phyloP scores from a whole-genome alignment of 192 early-diverging fungal species.

The Linnemannia elongata region DNA sequence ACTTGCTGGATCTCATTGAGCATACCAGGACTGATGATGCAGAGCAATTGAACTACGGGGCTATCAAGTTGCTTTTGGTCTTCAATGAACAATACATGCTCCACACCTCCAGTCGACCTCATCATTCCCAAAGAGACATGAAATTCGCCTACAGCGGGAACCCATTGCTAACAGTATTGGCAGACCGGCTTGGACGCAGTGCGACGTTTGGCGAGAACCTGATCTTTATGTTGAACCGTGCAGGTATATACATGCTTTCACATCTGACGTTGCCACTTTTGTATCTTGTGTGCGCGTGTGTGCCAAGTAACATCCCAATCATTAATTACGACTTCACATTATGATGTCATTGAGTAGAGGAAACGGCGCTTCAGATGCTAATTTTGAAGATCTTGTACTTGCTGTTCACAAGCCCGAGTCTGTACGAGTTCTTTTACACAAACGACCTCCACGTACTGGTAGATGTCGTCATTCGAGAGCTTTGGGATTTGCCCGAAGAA shows the following conservation, averaged over 20 bases:
- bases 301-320: neutral
- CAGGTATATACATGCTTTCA: constrained; percentile 62
- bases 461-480: constrained; percentile 89
- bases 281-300: neutral
- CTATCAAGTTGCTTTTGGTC: constrained; percentile 69
- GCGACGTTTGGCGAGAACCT: constrained; percentile 91
- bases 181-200: constrained; percentile 65
- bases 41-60: constrained; percentile 66
- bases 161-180: constrained; percentile 64
- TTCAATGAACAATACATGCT: constrained; percentile 81
- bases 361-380: constrained; percentile 64
- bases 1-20: constrained; percentile 72
- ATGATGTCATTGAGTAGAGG: constrained; percentile 50
- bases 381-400: constrained; percentile 79
- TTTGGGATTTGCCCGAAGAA: constrained; percentile 80
- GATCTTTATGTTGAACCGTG: constrained; percentile 93
- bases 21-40: constrained; percentile 64
- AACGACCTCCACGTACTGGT: constrained; percentile 92
- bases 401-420: constrained; percentile 69
- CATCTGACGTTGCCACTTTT: neutral
- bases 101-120: constrained; percentile 38
- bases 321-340: neutral
- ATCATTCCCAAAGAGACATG: neutral
- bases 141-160: constrained; percentile 38
- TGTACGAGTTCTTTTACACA: constrained; percentile 86